These are phyloP conservation scores for Paramyrothecium sp. DNA, from an alignment of 2,329 filamentous ascomycete species.

Conservation along the genomic window DNA sequence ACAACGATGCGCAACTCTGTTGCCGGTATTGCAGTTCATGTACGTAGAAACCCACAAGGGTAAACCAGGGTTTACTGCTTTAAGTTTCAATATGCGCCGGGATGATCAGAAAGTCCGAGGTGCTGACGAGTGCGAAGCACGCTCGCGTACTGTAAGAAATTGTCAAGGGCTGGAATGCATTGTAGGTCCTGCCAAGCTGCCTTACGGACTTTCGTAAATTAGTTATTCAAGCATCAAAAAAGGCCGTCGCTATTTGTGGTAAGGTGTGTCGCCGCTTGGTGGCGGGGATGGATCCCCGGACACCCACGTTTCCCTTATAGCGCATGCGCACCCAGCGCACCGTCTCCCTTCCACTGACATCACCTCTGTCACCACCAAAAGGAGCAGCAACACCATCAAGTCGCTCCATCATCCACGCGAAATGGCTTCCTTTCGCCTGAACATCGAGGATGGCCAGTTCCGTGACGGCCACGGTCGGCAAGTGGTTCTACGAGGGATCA, in stretches of 20 bases:
- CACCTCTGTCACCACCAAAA: background rate
- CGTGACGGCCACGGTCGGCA: conserved; percentile 79
- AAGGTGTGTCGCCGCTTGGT: background rate
- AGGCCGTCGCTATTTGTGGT: background rate
- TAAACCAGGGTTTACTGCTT: too few relatives aligned
- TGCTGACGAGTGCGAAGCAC: too few relatives aligned
- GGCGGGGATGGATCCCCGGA: background rate
- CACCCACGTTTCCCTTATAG: background rate
- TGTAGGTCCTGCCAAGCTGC: too few relatives aligned
- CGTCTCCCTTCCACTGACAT: background rate
- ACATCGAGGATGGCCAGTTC: conserved; percentile 83
- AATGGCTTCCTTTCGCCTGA: conserved; percentile 76
- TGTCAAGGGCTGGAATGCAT: too few relatives aligned
- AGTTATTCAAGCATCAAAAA: background rate
- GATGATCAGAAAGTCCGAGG: too few relatives aligned
- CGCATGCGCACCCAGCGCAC: background rate
- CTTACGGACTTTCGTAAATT: too few relatives aligned
- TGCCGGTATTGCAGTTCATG: too few relatives aligned
- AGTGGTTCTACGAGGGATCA: conserved; percentile 89
- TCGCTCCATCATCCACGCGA: background rate
- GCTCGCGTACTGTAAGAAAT: too few relatives aligned
- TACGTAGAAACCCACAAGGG: too few relatives aligned
- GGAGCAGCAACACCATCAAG: background rate
- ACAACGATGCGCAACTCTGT: too few relatives aligned
- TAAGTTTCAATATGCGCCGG: too few relatives aligned